phyloP scores from a whole-genome alignment of 192 early-diverging fungal genomes.

The Coemansia sp. region DNA sequence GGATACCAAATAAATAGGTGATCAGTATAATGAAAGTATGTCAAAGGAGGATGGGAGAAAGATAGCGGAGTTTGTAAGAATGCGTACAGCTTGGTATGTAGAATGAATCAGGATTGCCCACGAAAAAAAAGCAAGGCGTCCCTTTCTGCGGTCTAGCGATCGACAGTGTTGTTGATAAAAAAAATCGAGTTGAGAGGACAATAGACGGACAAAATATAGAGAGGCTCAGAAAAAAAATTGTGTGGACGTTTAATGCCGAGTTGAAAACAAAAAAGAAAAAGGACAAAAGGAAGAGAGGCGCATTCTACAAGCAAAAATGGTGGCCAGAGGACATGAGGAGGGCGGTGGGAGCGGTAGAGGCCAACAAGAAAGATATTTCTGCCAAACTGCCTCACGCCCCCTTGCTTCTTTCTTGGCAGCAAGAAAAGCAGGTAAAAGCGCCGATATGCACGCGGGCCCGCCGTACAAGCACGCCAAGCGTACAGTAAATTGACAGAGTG shows the following conservation, averaged over 20 bases:
- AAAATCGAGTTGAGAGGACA: not conserved
- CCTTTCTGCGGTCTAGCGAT: slow-evolving; percentile 2
- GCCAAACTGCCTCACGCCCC: not conserved
- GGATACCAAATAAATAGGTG: not conserved
- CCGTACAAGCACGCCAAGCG: not conserved
- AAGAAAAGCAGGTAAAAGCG: not conserved
- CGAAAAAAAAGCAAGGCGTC: not conserved
- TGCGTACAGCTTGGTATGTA: not conserved
- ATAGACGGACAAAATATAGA: slow-evolving; percentile 1
- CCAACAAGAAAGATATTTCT: not conserved
- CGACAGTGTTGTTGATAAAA: slow-evolving; percentile 1
- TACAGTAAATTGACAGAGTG: not conserved
- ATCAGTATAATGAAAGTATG: slow-evolving; percentile 6
- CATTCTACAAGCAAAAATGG: not conserved
- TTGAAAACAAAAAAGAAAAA: not conserved
- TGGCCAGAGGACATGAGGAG: not conserved
- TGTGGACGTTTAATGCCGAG: not conserved
- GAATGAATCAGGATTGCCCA: slow-evolving; percentile 5
- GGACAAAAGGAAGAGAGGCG: not conserved
- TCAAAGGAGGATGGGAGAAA: not conserved
- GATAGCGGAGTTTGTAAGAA: slow-evolving; percentile 9
- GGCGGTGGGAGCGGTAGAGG: not conserved
- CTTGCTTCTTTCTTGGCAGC: not conserved
- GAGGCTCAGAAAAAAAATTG: not conserved
- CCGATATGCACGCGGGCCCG: slow-evolving; percentile 8